Conservation (phyloP, 208 protist species). For the Leishmania tarentolae region DNA sequence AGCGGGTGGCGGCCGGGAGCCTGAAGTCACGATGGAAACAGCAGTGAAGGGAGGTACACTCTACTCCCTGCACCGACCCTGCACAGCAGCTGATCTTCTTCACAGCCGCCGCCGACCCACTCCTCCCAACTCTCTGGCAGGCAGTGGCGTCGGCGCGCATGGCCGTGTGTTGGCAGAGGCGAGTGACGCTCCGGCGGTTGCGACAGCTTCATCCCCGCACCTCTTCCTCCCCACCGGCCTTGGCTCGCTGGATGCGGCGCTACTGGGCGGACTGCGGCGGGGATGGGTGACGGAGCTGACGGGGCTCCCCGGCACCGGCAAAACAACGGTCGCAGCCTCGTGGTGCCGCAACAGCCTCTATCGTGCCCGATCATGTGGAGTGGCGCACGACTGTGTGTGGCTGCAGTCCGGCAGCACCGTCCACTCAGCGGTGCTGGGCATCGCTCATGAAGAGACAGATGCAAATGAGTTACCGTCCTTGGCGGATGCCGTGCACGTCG, state of each 20-base stretch:
- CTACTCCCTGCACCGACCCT: background rate
- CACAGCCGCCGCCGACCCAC: background rate
- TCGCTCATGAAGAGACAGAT: background rate
- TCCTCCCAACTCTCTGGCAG: background rate
- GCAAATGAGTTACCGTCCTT: background rate
- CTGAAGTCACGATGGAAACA: background rate
- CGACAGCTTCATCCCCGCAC: constrained; percentile 1
- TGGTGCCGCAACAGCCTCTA: constrained; percentile 15
- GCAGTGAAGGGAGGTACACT: background rate
- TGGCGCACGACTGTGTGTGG: constrained; percentile 20
- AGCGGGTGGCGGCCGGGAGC: background rate
- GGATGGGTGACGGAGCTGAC: constrained; percentile 66
- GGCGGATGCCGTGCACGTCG: constrained; percentile 14
- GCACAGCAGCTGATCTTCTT: constrained; percentile 9
- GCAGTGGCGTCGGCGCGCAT: background rate
- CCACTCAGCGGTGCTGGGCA: constrained; percentile 2
- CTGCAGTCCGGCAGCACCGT: constrained; percentile 17
- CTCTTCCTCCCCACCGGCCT: constrained; percentile 33
- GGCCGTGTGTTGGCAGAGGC: background rate
- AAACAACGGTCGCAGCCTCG: constrained; percentile 38
- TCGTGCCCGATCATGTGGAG: background rate
- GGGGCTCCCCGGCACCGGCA: constrained; percentile 32
- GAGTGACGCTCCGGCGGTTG: constrained; percentile 3
- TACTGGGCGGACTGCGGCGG: constrained; percentile 47
- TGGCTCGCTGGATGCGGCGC: constrained; percentile 42